phyloP scores from a whole-genome alignment of 108 stramenopile species.

The Pseudonitzschia pungens region DNA sequence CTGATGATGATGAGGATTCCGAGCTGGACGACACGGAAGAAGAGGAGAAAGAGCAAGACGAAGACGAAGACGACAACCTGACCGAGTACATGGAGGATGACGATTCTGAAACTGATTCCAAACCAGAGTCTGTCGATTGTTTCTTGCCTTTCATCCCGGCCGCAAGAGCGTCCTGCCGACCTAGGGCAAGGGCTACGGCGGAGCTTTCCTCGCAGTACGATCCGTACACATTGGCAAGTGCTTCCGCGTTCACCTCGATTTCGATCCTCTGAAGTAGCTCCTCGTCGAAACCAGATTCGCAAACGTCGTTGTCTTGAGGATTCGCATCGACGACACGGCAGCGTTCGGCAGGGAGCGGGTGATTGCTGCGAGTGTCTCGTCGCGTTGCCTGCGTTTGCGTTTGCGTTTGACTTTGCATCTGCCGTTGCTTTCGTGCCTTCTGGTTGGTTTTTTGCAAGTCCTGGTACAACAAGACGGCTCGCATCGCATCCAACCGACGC shows the following conservation, averaged over 20 bases:
- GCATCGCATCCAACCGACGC: conserved; percentile 2
- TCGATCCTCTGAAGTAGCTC: background rate
- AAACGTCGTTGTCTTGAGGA: background rate
- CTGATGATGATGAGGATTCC: too few species aligned
- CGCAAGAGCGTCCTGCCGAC: background rate
- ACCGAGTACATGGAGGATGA: background rate
- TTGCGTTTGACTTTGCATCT: background rate
- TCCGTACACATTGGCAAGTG: background rate
- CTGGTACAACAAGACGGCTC: conserved; percentile 6
- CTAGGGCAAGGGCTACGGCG: background rate
- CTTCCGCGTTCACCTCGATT: background rate
- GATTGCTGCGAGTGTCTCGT: too few species aligned
- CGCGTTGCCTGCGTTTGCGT: background rate
- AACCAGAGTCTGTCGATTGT: background rate
- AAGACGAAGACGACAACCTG: background rate
- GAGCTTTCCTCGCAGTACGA: background rate
- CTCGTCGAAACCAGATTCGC: background rate
- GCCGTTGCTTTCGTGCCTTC: background rate
- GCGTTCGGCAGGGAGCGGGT: too few species aligned
- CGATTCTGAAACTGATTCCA: background rate
- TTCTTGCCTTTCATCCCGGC: background rate
- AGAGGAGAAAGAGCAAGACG: too few species aligned
- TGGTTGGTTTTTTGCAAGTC: background rate
- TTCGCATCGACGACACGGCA: background rate
- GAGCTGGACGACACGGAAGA: too few species aligned